Base-by-base conservation (phyloP, 2,329 filamentous ascomycete genomes). In the Stachybotrys chartarum region DNA sequence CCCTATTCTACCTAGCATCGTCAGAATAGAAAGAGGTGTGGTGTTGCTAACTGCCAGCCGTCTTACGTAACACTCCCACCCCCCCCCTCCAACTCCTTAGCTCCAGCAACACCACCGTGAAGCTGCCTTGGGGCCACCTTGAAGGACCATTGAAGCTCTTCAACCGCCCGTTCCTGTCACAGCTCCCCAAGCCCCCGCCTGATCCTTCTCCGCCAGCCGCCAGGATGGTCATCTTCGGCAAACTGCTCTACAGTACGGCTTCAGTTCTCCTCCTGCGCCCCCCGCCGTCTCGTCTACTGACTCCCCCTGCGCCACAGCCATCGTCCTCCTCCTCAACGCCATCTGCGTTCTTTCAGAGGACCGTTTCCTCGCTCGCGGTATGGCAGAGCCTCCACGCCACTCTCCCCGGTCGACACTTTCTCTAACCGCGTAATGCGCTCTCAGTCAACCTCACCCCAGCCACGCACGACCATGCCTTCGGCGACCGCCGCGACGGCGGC, bases 301-400 rank as follows among this genome's bases (percentile, higher is more conserved):
- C 50, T 12, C 30, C 32, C 30, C 50, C 31, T 12, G 16, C 12
- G 16, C 5, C 6, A 35, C 57, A 71, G 89, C 93, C 62, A 82
- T 85, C 63, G 80, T 96, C 70, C 90, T 97, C 67, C 83, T 97
- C 69, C 86, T 94, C 74, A 99, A 99, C 74, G 90, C 91, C 62
- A 87, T 97, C 69, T 91, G 92, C 60, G 85, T 97, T 68, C 87
- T 97, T 61, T 96, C 91, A 64, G 92, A 96, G 83, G 91, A 96
- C 75, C 88, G 91, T 59, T 96, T 96, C 73, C 88, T 96, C 62
- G 74, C 88, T 75, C 87, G 71, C 63, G 95, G 72, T 75, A 68
- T 61, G 72, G 10, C 35, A 10, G 35, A 39, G 30, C 17, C 42
- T 51, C 50, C 55, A 11, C 48, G 42, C 39, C 32, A 32, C 17